Evolutionary conservation across 192 early-diverging fungal genomes (phyloP).

Genomic region (Kickxella alabastrina): DNA sequence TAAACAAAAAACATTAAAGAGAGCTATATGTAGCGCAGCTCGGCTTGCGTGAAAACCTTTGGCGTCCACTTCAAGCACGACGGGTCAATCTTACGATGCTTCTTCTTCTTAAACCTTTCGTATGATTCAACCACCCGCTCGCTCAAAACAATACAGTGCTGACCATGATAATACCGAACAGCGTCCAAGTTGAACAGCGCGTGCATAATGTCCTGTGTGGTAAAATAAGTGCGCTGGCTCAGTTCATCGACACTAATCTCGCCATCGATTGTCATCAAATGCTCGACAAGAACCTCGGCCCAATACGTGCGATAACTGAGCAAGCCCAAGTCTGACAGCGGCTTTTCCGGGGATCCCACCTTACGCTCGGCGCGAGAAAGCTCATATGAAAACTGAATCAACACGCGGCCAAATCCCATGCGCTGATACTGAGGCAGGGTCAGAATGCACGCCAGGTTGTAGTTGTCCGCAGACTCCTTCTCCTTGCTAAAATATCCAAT

Average conservation of each 20-base stretch:
- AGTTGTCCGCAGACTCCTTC: slow-evolving; percentile 93
- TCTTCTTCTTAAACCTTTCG: slow-evolving; percentile 76
- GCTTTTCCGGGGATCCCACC: slow-evolving; percentile 95
- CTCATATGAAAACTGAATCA: slow-evolving; percentile 98
- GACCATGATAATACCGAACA: slow-evolving; percentile 86
- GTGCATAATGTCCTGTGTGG: slow-evolving; percentile 84
- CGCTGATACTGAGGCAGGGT: slow-evolving; percentile 97
- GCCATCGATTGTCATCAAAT: slow-evolving; percentile 65
- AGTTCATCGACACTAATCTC: slow-evolving; percentile 91
- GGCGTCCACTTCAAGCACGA: slow-evolving; percentile 76
- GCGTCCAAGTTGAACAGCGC: slow-evolving; percentile 86
- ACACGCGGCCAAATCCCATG: slow-evolving; percentile 87
- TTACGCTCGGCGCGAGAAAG: slow-evolving; percentile 91
- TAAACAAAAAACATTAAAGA: background rate
- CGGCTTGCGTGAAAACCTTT: slow-evolving; percentile 71
- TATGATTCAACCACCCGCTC: slow-evolving; percentile 80
- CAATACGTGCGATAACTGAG: slow-evolving; percentile 95
- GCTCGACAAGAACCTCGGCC: slow-evolving; percentile 81
- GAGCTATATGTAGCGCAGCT: slow-evolving; percentile 65
- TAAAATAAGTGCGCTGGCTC: slow-evolving; percentile 78
- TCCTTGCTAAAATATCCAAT: slow-evolving; percentile 99
- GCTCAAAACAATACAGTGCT: slow-evolving; percentile 83
- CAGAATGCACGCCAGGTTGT: slow-evolving; percentile 98
- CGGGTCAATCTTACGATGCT: slow-evolving; percentile 74
- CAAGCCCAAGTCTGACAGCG: slow-evolving; percentile 93